Evolutionary conservation across 345 rosid species (phyloP), one percentile per base, ranked within the genome.

Genomic region (Sisymbrium irio): DNA sequence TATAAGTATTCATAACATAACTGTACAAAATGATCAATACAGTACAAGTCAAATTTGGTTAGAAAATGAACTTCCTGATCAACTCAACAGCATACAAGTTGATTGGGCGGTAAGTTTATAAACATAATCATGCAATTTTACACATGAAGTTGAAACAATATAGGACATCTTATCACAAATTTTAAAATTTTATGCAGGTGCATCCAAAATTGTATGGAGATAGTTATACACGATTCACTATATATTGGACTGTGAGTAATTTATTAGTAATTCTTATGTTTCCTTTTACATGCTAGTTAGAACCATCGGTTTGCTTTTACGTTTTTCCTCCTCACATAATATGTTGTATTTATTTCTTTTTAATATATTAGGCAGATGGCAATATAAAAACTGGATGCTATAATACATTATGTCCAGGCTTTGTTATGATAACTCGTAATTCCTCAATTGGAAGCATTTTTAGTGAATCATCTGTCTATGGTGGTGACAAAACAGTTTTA

Each of bases 171-270:
- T 17, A 53, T 42, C n/a, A 14, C n/a, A 17, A 9, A 28, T 4
- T 19, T 46, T 10, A 25, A 20, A 28, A 8, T 19, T 46, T 10
- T 37, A 0, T 54, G 0, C 62, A 77, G 77, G 73, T 66, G n/a
- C 69, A 71, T 58, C 73, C 69, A 49, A 59, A 40, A 20, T 8
- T 77, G 3, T 65, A 77, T 40, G 64, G 57, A 2, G 69, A 77
- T 18, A 65, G 62, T 58, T 1, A 1, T 0, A 50, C 73, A 3
- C 58, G 80, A 20, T 68, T 77, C 13, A 77, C 80, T 11, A 39
- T 68, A 59, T 42, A 65, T 41, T 77, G 73, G 73, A 72, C 77
- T 2, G 77, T 77, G 19, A 77, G 69, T 20, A 58, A 27, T 47
- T 37, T 42, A 20, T 0, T 41, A 8, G 14, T 22, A 22, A 22